Conservation (phyloP, 2,329 filamentous ascomycete genomes). For the Colletotrichum cordylinicola region DNA sequence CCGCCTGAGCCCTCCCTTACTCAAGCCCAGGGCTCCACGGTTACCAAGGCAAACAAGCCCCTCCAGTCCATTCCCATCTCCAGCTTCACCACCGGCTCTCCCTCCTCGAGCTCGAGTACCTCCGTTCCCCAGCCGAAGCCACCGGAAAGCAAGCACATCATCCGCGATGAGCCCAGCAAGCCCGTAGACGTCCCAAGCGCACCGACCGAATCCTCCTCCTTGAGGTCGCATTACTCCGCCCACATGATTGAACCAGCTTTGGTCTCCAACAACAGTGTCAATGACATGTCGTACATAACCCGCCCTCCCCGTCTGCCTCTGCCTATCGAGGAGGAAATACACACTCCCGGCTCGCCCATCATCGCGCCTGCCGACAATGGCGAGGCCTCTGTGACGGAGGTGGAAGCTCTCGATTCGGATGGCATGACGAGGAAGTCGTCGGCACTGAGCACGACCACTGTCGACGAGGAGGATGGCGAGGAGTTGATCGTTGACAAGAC, state of each 20-base stretch:
- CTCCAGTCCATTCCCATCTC: conserved; percentile 55
- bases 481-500: conserved; percentile 79
- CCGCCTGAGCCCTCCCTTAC: conserved; percentile 68
- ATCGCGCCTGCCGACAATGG: conserved; percentile 75
- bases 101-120: conserved; percentile 27
- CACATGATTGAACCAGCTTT: conserved; percentile 48
- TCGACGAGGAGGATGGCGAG: conserved; percentile 81
- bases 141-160: conserved; percentile 28
- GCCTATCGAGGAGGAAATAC: conserved; percentile 90
- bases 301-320: conserved; percentile 89
- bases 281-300: conserved; percentile 66
- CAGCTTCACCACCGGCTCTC: conserved; percentile 53
- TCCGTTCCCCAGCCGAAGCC: conserved; percentile 23
- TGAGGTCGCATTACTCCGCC: conserved; percentile 41
- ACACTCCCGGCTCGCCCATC: conserved; percentile 90
- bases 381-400: conserved; percentile 55
- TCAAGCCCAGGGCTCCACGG: conserved; percentile 64
- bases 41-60: conserved; percentile 50
- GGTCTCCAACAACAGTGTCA: conserved; percentile 62
- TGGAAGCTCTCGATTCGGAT: conserved; percentile 55
- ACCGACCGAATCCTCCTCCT: conserved; percentile 38
- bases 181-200: conserved; percentile 62
- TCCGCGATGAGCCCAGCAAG: conserved; percentile 50
- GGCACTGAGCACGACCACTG: conserved; percentile 64
- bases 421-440: conserved; percentile 61